These are phyloP conservation scores for Xenosphaeropsis pyriputrescens DNA, from an alignment of 2,329 filamentous ascomycete genomes.

Conservation along the genomic window DNA sequence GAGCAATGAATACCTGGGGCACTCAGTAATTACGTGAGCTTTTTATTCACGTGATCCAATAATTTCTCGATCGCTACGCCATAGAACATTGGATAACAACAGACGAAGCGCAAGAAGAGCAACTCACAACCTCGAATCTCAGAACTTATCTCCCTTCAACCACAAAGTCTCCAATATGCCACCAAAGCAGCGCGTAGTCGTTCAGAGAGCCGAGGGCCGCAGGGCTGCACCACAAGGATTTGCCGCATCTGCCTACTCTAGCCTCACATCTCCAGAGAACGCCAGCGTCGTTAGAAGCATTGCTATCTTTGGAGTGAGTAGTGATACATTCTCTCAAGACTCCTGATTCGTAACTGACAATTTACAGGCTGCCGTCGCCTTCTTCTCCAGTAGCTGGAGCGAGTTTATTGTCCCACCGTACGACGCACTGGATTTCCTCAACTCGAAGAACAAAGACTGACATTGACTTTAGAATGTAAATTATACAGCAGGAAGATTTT, in stretches of 20 bases:
- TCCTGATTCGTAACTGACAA: neutral
- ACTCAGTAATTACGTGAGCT: too few species aligned
- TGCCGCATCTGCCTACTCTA: conserved; percentile 41
- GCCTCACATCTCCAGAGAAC: conserved; percentile 53
- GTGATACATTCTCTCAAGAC: neutral
- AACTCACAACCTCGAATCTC: too few species aligned
- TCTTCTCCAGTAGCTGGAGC: conserved; percentile 53
- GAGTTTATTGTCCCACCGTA: conserved; percentile 54
- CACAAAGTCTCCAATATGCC: conserved; percentile 32
- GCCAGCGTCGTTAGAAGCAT: conserved; percentile 53
- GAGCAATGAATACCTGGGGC: too few species aligned
- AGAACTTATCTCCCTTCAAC: too few species aligned
- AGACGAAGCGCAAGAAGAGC: too few species aligned
- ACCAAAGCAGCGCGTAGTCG: conserved; percentile 41
- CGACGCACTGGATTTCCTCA: conserved; percentile 11
- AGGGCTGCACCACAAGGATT: conserved; percentile 30
- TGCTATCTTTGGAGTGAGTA: conserved; percentile 50
- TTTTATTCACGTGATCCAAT: too few species aligned
- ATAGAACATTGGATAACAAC: too few species aligned
- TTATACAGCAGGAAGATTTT: neutral
- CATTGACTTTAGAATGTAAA: neutral
- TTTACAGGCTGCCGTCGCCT: conserved; percentile 43
- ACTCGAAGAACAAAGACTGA: neutral
- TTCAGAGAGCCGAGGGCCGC: conserved; percentile 29
- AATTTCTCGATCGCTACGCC: too few species aligned